phyloP scores from a whole-genome alignment of 768 basidiomycete genomes.

The Auricularia heimuer region DNA sequence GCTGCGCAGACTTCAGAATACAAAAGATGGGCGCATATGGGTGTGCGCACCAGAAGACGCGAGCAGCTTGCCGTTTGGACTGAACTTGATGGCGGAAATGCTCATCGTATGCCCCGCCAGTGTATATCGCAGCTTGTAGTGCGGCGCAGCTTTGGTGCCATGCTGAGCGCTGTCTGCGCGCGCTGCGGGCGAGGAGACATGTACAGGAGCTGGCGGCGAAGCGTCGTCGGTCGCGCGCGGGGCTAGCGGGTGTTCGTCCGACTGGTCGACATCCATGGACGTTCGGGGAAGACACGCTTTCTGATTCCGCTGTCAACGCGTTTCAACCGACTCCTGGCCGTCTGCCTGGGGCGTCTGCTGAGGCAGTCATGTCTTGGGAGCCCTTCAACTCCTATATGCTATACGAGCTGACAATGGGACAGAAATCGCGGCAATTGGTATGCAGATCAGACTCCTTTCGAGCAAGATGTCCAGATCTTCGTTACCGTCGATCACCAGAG shows the following conservation, averaged over 20 bases:
- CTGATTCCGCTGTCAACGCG: neutral
- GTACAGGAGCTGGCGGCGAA: neutral
- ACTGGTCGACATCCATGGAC: no score
- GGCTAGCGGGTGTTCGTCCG: neutral
- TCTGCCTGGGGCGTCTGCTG: no score
- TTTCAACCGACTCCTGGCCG: neutral
- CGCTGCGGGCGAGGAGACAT: neutral
- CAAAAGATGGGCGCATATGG: neutral
- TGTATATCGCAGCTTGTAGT: conserved; percentile 30
- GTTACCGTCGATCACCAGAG: no score
- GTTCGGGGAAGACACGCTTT: neutral
- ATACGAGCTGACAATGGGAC: no score
- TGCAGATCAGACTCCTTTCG: no score
- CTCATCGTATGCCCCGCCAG: conserved; percentile 76
- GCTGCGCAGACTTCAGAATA: conserved; percentile 30
- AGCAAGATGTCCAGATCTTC: no score
- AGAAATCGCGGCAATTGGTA: no score
- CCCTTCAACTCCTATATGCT: no score
- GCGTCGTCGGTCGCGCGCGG: neutral
- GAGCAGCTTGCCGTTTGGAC: conserved; percentile 69
- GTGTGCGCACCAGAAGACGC: conserved; percentile 69
- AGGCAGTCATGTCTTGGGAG: fast-evolving
- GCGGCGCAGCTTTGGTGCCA: neutral
- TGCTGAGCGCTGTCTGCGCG: neutral
- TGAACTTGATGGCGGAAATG: conserved; percentile 82